These are phyloP conservation scores for Trametes meyenii DNA, from an alignment of 768 basidiomycete species.

Conservation along the genomic window DNA sequence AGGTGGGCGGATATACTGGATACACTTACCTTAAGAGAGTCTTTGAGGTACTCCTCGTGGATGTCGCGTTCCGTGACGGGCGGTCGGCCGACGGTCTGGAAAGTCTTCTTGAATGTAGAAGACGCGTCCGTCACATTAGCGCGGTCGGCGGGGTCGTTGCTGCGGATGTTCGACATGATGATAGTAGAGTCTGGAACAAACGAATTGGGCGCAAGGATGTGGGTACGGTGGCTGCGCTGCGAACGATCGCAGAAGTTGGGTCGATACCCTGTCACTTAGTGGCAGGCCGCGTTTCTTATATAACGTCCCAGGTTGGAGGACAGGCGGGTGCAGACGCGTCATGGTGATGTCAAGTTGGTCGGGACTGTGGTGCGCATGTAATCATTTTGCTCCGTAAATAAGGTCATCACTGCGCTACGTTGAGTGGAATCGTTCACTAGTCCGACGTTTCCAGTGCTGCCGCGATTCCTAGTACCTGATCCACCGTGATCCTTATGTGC, in stretches of 20 bases:
- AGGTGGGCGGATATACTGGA: not conserved
- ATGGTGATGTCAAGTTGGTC: constrained; percentile 19
- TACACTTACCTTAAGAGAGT: constrained; percentile 35
- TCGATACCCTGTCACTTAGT: not conserved
- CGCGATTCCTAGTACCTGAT: constrained; percentile 15
- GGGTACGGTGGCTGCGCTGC: not conserved
- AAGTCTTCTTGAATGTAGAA: constrained; percentile 33
- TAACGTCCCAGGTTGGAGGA: not conserved
- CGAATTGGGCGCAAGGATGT: not conserved
- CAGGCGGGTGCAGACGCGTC: constrained; percentile 7
- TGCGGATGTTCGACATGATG: constrained; percentile 16
- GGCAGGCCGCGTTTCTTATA: not conserved
- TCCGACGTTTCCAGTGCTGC: not conserved
- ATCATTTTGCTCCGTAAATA: constrained; percentile 1
- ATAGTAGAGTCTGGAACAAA: not conserved
- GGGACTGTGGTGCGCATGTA: constrained; percentile 6
- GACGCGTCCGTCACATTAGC: constrained; percentile 16
- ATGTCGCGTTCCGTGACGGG: constrained; percentile 36
- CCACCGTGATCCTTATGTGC: not conserved
- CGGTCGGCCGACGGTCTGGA: constrained; percentile 33
- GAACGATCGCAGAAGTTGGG: not conserved
- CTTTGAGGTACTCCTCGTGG: constrained; percentile 37
- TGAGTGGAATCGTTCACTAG: not conserved
- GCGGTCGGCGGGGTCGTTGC: constrained; percentile 15
- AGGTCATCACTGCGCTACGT: constrained; percentile 14